These are phyloP conservation scores for Cladobotryum protrusum DNA, from an alignment of 2,329 filamentous ascomycete species.

Conservation along the genomic window DNA sequence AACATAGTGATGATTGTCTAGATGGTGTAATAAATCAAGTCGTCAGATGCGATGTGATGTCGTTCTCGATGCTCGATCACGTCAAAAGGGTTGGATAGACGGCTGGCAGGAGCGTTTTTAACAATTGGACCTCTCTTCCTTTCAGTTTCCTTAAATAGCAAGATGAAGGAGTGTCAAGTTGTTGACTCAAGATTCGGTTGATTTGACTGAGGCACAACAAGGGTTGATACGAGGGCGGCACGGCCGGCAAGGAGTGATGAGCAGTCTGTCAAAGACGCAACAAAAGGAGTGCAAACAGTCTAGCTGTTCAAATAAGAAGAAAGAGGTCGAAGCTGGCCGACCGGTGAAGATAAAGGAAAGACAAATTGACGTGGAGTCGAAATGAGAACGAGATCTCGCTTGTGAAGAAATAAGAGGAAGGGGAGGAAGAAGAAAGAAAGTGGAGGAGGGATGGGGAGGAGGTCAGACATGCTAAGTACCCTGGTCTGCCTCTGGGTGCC, in stretches of 20 bases:
- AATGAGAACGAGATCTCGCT: conserved; percentile 15
- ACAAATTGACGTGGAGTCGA: conserved; percentile 13
- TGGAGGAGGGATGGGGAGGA: conserved; percentile 7
- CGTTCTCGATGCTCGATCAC: conserved; percentile 5
- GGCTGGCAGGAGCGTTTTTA: too few relatives aligned
- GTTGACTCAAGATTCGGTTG: background rate
- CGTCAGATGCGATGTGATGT: conserved; percentile 5
- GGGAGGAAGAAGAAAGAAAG: conserved; percentile 16
- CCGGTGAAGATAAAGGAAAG: conserved; percentile 19
- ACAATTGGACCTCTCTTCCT: too few relatives aligned
- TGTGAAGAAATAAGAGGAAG: conserved; percentile 8
- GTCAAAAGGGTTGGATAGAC: background rate
- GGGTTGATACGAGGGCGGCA: conserved; percentile 18
- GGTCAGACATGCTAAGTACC: conserved; percentile 5
- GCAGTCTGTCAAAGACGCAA: conserved; percentile 49
- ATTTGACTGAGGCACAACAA: background rate
- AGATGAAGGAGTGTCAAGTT: too few relatives aligned
- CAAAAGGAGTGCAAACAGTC: conserved; percentile 30
- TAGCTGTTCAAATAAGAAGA: conserved; percentile 19
- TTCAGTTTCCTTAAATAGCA: too few relatives aligned
- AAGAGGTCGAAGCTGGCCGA: conserved; percentile 15
- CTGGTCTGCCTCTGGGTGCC: too few relatives aligned
- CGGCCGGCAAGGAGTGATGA: conserved; percentile 28
- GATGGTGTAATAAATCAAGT: conserved; percentile 4
- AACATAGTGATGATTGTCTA: conserved; percentile 33